These are phyloP conservation scores for Apophysomyces trapeziformis DNA, from an alignment of 371 early-diverging fungal genomes.

Conservation along the genomic window DNA sequence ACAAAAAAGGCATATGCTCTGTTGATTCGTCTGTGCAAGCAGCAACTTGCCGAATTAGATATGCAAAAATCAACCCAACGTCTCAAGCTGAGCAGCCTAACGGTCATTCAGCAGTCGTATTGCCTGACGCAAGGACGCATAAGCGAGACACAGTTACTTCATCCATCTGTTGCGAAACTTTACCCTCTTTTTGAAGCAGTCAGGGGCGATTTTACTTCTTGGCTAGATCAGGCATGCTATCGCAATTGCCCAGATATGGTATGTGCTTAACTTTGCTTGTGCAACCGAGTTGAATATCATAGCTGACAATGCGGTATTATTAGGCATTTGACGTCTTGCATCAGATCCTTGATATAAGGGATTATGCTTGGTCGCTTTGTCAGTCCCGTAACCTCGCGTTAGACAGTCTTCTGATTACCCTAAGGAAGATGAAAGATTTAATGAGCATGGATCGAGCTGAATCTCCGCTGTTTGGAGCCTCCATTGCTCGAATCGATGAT, in stretches of 20 bases:
- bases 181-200: slow-evolving; percentile 50
- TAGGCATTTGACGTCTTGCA: slow-evolving; percentile 31
- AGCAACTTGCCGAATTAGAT: slow-evolving; percentile 35
- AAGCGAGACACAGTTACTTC: slow-evolving; percentile 50
- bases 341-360: slow-evolving; percentile 60
- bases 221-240: slow-evolving; percentile 40
- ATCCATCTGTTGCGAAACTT: slow-evolving; percentile 51
- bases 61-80: slow-evolving; percentile 34
- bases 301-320: neutral
- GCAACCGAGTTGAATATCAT: neutral
- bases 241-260: slow-evolving; percentile 19
- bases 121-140: slow-evolving; percentile 48
- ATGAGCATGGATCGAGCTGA: slow-evolving; percentile 19
- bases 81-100: slow-evolving; percentile 50
- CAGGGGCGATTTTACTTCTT: slow-evolving; percentile 29
- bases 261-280: slow-evolving; percentile 8
- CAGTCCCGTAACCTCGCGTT: slow-evolving; percentile 53
- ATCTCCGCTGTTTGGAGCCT: slow-evolving; percentile 13
- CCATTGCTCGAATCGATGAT: slow-evolving; percentile 24
- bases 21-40: slow-evolving; percentile 38
- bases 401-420: slow-evolving; percentile 60
- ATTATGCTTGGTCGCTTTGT: slow-evolving; percentile 62
- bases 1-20: slow-evolving; percentile 35
- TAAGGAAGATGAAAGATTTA: slow-evolving; percentile 36
- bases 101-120: slow-evolving; percentile 60